Base-by-base conservation (phyloP, 768 basidiomycete species). In the Nidularia pulvinata region DNA sequence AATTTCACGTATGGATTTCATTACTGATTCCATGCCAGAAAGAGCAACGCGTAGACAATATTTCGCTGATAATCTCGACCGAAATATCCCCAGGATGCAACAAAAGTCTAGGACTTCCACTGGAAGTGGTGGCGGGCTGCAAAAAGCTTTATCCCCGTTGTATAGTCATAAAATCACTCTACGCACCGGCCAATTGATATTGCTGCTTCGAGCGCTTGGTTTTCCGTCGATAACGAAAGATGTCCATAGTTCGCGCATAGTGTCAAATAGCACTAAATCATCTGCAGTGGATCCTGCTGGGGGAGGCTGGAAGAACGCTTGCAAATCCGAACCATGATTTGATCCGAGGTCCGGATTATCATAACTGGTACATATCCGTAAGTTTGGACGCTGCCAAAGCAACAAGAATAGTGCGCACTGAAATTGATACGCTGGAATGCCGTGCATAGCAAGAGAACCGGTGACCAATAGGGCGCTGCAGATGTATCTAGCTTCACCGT, bases 401-500 rank as follows among this genome's bases (percentile, higher is more conserved):
- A 13, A 14, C 11, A 51, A 36, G n/a, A 51, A 14, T 14, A 13
- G 6, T 4, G 50, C 67, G 57, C 33, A 76, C 76, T 73, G 74
- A 54, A 66, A 78, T 33, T 74, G 69, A 52, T 64, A 76, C 0
- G 70, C 60, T 7, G 30, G 37, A 6, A 63, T 32, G 6, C 69
- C 68, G 0, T 51, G 36, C 7, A 46, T 25, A 14, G 45, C 51
- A n/a, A 52, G 62, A 47, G 65, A 62, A 7, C 66, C 68, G 1
- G 69, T 58, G 46, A 78, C 68, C 62, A 76, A 58, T 10, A 59
- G 58, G 11, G 75, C 73, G 6, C 69, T 70, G 54, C 76, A 78
- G n/a, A 78, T 75, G 48, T 74, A 77, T 48, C 76, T 58, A 50
- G 66, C 66, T 52, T 78, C 76, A 32, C 76, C 76, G 54, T 77